Evolutionary conservation across 768 basidiomycete genomes (phyloP).

Genomic region (Amanita jacksonii): DNA sequence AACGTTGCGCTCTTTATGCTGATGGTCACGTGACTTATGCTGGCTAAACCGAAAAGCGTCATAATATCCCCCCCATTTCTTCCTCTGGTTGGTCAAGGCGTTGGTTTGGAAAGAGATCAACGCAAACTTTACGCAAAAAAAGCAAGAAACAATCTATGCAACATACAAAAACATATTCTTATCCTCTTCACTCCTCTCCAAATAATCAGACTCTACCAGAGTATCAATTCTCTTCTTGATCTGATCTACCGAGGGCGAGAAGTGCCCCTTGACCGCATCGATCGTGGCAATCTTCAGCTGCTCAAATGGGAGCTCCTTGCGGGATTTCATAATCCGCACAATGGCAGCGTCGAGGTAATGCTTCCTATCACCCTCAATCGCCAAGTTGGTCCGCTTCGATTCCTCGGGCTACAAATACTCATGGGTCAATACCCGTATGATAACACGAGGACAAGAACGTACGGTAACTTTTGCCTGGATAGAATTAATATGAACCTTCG

Average conservation of each 20-base stretch:
- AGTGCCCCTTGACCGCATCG: slow-evolving; percentile 80
- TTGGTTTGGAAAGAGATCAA: neutral
- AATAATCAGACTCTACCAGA: slow-evolving; percentile 80
- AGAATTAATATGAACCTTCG: slow-evolving; percentile 87
- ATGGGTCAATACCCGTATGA: too few species aligned
- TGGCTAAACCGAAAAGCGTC: slow-evolving; percentile 70
- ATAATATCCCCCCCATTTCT: slow-evolving; percentile 65
- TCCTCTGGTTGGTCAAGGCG: too few species aligned
- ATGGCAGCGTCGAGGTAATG: slow-evolving; percentile 89
- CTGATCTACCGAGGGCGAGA: slow-evolving; percentile 71
- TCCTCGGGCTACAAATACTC: slow-evolving; percentile 84
- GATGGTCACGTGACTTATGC: slow-evolving; percentile 2
- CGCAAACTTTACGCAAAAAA: too few species aligned
- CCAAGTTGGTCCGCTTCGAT: slow-evolving; percentile 65
- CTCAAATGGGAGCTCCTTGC: slow-evolving; percentile 75
- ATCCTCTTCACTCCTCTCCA: slow-evolving; percentile 67
- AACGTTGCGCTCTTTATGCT: neutral
- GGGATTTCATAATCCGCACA: slow-evolving; percentile 92
- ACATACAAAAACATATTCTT: slow-evolving; percentile 71
- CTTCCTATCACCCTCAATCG: slow-evolving; percentile 83
- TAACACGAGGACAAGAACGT: slow-evolving; percentile 1
- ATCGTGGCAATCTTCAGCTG: slow-evolving; percentile 77
- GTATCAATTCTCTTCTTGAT: slow-evolving; percentile 82
- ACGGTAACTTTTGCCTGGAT: slow-evolving; percentile 93
- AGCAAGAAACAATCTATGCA: slow-evolving; percentile 37